phyloP scores from a whole-genome alignment of 331 rosid species.

The Dryas integrifolia region DNA sequence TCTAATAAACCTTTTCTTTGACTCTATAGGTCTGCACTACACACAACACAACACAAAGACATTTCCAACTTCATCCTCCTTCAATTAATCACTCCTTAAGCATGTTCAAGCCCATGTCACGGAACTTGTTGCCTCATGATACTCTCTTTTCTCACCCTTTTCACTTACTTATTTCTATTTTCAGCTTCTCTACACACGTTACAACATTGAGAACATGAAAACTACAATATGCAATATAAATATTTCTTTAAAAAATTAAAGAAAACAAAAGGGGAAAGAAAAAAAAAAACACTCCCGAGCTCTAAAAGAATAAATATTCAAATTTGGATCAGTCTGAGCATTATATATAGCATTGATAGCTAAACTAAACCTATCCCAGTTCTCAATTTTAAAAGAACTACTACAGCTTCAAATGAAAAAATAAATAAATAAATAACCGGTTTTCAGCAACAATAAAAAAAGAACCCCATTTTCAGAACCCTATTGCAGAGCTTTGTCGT shows the following conservation, averaged over 20 bases:
- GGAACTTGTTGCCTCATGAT: neutral
- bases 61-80: neutral
- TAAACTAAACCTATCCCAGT: slow-evolving; percentile 7
- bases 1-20: neutral
- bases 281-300: no score
- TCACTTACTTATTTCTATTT: no score
- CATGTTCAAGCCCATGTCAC: no score
- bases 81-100: neutral
- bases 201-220: no score
- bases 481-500: no score
- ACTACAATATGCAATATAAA: no score
- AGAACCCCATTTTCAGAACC: neutral
- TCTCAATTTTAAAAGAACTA: neutral
- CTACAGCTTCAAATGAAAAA: neutral
- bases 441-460: neutral
- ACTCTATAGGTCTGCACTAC: neutral
- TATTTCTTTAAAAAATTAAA: no score
- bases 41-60: neutral
- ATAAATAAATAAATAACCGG: no score
- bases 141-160: neutral
- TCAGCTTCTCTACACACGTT: no score
- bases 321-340: neutral
- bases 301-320: no score
- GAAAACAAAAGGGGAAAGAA: no score
- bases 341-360: slow-evolving; percentile 5